Percentiles rank a stretch among this genome's conserved stretches.
Conservation (phyloP, 129 eudicot genomes). For the Silybum marianum region DNA sequence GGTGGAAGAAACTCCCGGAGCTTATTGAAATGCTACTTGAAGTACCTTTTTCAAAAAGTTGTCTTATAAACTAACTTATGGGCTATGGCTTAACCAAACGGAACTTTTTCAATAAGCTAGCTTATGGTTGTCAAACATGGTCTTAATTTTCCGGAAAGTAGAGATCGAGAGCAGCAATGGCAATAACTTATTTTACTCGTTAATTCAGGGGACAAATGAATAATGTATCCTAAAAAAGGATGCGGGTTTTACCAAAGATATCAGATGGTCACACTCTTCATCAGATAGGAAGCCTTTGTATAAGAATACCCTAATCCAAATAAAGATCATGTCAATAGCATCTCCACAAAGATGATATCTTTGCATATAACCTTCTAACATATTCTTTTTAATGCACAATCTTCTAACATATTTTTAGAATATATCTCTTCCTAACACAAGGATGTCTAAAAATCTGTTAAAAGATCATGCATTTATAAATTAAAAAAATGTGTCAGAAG, state of each 20-base stretch:
- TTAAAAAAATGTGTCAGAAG: not conserved
- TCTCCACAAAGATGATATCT: slow-evolving; percentile 4
- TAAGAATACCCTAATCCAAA: slow-evolving; percentile 64
- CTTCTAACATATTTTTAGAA: not conserved
- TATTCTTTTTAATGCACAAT: not conserved
- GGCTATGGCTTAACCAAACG: not conserved
- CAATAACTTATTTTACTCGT: not conserved
- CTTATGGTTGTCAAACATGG: not conserved
- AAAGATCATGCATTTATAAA: not conserved
- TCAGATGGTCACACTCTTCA: slow-evolving; percentile 81
- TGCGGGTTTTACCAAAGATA: slow-evolving; percentile 51
- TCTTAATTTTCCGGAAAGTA: not conserved
- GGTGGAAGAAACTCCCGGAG: not conserved
- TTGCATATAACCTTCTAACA: not conserved
- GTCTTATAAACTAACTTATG: not conserved
- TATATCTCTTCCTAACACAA: not conserved
- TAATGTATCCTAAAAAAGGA: not conserved
- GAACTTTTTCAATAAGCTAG: not conserved
- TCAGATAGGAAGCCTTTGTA: slow-evolving; percentile 67
- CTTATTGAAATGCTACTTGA: not conserved
- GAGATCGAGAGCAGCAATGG: not conserved
- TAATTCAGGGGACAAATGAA: not conserved
- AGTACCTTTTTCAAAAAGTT: not conserved
- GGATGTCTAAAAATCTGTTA: not conserved
- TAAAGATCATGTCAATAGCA: slow-evolving; percentile 36